Base-by-base conservation (phyloP, 2,329 filamentous ascomycete species). In the Albophoma yamanashiensis region DNA sequence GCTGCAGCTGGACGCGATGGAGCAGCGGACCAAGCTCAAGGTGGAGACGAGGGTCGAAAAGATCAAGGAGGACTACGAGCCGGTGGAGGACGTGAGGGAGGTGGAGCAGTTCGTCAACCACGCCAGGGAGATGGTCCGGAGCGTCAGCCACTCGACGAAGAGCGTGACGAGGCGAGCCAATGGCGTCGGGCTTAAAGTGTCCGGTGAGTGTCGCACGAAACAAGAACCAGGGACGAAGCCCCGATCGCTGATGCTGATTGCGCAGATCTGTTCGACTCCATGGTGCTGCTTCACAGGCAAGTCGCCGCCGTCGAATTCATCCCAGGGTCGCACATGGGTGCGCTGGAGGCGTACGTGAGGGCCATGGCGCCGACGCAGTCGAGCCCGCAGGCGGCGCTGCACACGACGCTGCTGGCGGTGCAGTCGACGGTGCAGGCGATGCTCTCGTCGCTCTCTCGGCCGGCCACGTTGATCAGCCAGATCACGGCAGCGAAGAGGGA, bases 41-140 rank as follows among this genome's bases (percentile, higher is more conserved):
- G 89, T 91, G 4, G 88, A 92, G 71, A 85, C 88, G 0, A 83
- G 93, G 36, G 79, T 84, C 3, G 94, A 99, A 69, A 92, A 87
- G 60, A 88, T 99, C 40, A 84, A 86, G 58, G 94, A 99, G 62
- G 94, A 99, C 70, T 91, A 90, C 67, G 86, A 91, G 64, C 92
- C 94, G 0, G 81, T 97, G 22, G 84, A 89, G 63, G 89, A 94
- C 64, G 84, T 93, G 56, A 84, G 87, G 36, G 93, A 97, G 73
- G 92, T 97, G 3, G 93, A 97, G 69, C 87, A 94, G 66, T 96
- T 99, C 73, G 87, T 96, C 58, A 87, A 91, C 58, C 90, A 96
- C 70, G 93, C 93, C 25, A 85, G 91, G 66, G 93, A 97, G 59
- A 92, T 92, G 73, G 87, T 99, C 45, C 87, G 92, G 57, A 86